Percentiles rank a stretch among this genome's conserved stretches.
These are phyloP conservation scores for Acacia pycnantha DNA, from an alignment of 331 rosid species.

Conservation along the genomic window DNA sequence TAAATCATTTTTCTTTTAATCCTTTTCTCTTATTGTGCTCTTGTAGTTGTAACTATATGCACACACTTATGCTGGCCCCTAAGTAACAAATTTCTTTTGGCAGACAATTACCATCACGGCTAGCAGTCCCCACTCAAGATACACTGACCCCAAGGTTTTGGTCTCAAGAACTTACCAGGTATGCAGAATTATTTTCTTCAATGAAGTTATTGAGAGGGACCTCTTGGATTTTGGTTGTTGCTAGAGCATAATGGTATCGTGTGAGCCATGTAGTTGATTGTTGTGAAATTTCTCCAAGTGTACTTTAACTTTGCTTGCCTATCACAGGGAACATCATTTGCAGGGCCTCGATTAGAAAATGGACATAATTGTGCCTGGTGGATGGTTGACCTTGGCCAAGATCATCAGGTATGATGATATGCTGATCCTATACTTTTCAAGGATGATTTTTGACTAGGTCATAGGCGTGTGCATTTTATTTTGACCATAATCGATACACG, in stretches of 20 bases:
- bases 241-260: too few species aligned
- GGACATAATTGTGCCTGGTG: constrained; percentile 83
- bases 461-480: background rate
- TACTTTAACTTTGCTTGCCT: constrained; percentile 28
- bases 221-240: too few species aligned
- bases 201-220: background rate
- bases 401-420: constrained; percentile 68
- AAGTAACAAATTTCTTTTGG: constrained; percentile 27
- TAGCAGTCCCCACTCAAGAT: constrained; percentile 86
- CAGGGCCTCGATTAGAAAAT: constrained; percentile 83
- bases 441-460: background rate
- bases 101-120: constrained; percentile 70
- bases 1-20: constrained; percentile 14
- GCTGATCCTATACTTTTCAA: background rate
- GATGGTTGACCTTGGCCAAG: constrained; percentile 84
- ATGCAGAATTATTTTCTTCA: background rate
- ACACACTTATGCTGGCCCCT: constrained; percentile 9
- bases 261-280: background rate
- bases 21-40: background rate
- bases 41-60: constrained; percentile 18
- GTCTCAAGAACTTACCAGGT: constrained; percentile 93
- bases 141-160: constrained; percentile 93
- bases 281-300: constrained; percentile 9
- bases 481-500: background rate
- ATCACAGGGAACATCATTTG: constrained; percentile 86